Base-by-base conservation (phyloP, 495 filamentous ascomycete genomes). In the Lophiotrema nucula region DNA sequence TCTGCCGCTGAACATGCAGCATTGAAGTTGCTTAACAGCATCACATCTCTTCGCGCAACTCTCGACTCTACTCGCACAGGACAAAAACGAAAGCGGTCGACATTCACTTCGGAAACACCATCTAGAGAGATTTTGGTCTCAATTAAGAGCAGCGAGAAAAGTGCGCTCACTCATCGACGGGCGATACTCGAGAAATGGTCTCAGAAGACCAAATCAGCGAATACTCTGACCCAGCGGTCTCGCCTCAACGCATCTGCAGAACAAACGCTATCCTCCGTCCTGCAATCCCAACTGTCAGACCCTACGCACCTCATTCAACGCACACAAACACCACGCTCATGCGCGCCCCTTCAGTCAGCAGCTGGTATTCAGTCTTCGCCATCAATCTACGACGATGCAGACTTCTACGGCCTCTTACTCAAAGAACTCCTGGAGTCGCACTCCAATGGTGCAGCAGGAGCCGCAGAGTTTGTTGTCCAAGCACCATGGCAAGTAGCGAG, bases 371-470 rank as follows among this genome's bases (percentile, higher is more conserved):
- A 76, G 4, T 77, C 82, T 62, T 53, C 57, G 12, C 47, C 60
- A 10, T 37, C 61, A 42, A 81, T 96, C 67, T 98, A 91, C 74
- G 92, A 97, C 65, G 93, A 97, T 66, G 87, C 88, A 6, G 83
- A 90, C 68, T 96, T 97, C 74, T 98, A 98, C 76, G 88, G 93
- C 67, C 78, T 89, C 6, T 79, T 95, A 6, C 81, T 98, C 15
- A 93, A 95, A 58, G 91, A 96, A 58, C 81, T 98, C 1, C 88
- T 98, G 26, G 88, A 95, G 63, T 87, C 90, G 67, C 83, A 91
- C 48, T 55, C 74, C 10, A 76, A 76, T 21, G 31, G 31, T 22
- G n/a, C n/a, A n/a, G 72, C 74, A 2, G 72, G 78, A 48, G 72
- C 76, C 35, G 48, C 46, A 23, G 76, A 64, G 10, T 68, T 66